Conservation (phyloP, 139 green algal genomes). For the Asterochloris sp. region DNA sequence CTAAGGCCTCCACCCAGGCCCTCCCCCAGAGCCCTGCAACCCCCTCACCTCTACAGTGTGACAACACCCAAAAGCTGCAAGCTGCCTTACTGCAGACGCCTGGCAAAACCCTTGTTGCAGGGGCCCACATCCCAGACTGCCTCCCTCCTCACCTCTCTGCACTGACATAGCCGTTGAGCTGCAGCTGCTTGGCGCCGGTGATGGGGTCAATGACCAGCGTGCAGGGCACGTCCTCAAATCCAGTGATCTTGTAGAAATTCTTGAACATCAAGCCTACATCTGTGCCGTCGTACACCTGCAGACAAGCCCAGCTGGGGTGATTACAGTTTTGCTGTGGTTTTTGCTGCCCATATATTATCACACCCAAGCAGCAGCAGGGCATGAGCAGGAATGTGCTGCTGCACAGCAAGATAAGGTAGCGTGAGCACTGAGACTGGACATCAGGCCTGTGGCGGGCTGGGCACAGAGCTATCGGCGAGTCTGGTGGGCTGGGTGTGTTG, state of each 20-base stretch:
- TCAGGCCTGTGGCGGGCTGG: too few relatives aligned
- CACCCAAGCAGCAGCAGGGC: too few relatives aligned
- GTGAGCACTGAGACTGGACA: too few relatives aligned
- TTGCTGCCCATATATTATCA: too few relatives aligned
- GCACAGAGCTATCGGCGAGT: too few relatives aligned
- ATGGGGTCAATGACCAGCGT: constrained; percentile 75
- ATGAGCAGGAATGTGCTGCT: too few relatives aligned
- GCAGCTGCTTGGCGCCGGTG: constrained; percentile 68
- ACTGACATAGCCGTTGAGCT: constrained; percentile 63
- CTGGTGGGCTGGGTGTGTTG: too few relatives aligned
- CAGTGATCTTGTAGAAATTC: constrained; percentile 50
- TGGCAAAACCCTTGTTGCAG: neutral
- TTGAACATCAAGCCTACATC: constrained; percentile 52
- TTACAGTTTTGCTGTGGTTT: too few relatives aligned
- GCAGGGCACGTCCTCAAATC: constrained; percentile 41
- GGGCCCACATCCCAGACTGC: neutral
- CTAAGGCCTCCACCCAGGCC: neutral
- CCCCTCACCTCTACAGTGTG: neutral
- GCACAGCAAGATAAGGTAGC: too few relatives aligned
- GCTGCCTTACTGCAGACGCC: neutral
- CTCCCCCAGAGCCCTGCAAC: neutral
- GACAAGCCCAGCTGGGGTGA: neutral
- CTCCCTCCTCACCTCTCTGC: constrained; percentile 45
- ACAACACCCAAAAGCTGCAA: neutral
- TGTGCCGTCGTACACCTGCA: constrained; percentile 38